phyloP scores from a whole-genome alignment of 83 land plant genomes.

The Picea engelmannii region DNA sequence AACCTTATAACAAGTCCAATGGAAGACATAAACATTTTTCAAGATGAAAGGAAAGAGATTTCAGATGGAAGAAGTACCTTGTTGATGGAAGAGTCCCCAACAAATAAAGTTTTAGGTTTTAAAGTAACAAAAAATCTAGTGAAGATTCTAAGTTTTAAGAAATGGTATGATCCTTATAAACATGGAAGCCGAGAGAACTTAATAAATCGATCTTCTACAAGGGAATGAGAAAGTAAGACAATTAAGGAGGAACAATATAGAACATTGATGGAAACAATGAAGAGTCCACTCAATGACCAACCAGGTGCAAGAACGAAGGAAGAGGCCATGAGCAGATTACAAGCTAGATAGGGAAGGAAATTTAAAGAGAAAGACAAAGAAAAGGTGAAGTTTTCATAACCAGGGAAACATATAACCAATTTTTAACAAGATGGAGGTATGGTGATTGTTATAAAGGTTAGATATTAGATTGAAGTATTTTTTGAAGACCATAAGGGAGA shows the following conservation, averaged over 20 bases:
- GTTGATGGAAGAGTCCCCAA: background rate
- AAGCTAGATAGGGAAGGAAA: background rate
- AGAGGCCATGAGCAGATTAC: background rate
- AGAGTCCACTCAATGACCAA: background rate
- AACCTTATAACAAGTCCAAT: background rate
- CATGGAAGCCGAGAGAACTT: no score
- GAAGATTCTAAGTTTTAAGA: no score
- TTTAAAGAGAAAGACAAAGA: background rate
- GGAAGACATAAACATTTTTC: background rate
- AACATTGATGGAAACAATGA: background rate
- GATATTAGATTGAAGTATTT: background rate
- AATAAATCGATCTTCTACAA: no score
- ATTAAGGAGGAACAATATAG: background rate
- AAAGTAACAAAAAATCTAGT: no score
- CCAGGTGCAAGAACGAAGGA: background rate
- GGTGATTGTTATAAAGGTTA: background rate
- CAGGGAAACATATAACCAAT: background rate
- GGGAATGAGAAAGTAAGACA: background rate
- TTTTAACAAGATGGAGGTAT: background rate
- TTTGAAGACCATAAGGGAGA: background rate
- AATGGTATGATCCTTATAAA: no score
- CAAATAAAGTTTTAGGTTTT: no score
- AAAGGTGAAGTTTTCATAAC: background rate
- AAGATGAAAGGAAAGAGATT: background rate
- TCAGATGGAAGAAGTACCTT: background rate